Evolutionary conservation across 2,329 filamentous ascomycete species (phyloP).

Genomic region (Ascochyta viciae-villosae): DNA sequence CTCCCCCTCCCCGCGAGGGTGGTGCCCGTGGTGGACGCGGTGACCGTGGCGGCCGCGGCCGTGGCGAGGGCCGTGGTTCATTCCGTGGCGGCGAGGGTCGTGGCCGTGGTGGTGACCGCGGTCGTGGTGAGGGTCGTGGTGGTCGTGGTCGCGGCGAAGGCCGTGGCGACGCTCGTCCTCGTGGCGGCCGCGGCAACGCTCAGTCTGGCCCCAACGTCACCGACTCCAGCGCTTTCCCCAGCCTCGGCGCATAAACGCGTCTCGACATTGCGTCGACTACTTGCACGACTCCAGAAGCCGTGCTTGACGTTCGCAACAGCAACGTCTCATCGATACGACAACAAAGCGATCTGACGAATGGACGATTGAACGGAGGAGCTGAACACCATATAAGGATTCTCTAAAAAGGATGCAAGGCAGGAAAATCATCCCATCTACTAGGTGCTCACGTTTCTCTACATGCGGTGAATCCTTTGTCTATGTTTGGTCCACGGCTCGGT

Average conservation of each 20-base stretch:
- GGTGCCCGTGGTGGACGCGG: conserved; percentile 55
- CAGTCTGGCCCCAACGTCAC: conserved; percentile 55
- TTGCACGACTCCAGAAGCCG: conserved; percentile 23
- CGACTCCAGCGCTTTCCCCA: conserved; percentile 62
- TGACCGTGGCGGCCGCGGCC: conserved; percentile 54
- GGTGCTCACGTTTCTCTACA: conserved; percentile 17
- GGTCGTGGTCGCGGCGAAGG: conserved; percentile 56
- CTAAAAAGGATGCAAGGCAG: conserved; percentile 26
- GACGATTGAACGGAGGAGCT: conserved; percentile 23
- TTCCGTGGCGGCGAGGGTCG: conserved; percentile 61
- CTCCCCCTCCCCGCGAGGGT: conserved; percentile 61
- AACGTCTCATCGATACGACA: conserved; percentile 20
- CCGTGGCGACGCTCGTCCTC: conserved; percentile 57
- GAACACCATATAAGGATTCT: conserved; percentile 32
- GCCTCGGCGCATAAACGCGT: conserved; percentile 54
- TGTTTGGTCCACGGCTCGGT: conserved; percentile 15
- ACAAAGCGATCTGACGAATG: conserved; percentile 29
- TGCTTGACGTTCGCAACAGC: conserved; percentile 21
- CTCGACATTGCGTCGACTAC: conserved; percentile 31
- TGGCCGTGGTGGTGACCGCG: conserved; percentile 58
- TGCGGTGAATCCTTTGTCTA: conserved; percentile 14
- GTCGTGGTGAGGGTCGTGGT: conserved; percentile 58
- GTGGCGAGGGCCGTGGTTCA: conserved; percentile 63
- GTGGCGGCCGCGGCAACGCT: conserved; percentile 56
- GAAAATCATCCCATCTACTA: conserved; percentile 26